A percentile compares a stretch with the other conserved stretches of the same genome.
phyloP scores from a whole-genome alignment of 495 filamentous ascomycete genomes.

The Penicillium dipodomyicola region DNA sequence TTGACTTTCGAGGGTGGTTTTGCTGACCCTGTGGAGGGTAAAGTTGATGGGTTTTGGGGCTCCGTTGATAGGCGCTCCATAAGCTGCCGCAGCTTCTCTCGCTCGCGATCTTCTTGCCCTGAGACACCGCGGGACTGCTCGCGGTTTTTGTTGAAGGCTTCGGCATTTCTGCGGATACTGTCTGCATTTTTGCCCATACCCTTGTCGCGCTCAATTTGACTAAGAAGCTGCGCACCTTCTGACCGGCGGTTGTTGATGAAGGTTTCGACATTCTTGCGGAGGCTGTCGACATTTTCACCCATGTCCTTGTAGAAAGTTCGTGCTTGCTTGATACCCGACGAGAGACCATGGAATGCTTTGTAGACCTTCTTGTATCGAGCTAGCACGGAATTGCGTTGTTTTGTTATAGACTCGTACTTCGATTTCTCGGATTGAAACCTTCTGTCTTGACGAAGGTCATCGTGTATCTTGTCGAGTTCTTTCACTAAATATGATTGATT shows the following conservation, averaged over 20 bases:
- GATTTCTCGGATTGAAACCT: slow-evolving; percentile 89
- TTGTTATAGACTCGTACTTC: slow-evolving; percentile 85
- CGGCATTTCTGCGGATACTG: slow-evolving; percentile 90
- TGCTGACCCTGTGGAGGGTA: slow-evolving; percentile 42
- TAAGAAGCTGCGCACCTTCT: slow-evolving; percentile 85
- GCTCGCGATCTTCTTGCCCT: slow-evolving; percentile 78
- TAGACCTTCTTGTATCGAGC: slow-evolving; percentile 87
- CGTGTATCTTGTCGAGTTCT: slow-evolving; percentile 86
- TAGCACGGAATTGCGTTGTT: slow-evolving; percentile 78
- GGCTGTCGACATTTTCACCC: slow-evolving; percentile 87
- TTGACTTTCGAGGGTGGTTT: slow-evolving; percentile 38
- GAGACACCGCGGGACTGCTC: slow-evolving; percentile 52
- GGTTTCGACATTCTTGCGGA: slow-evolving; percentile 94
- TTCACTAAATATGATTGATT: slow-evolving; percentile 94
- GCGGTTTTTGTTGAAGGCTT: slow-evolving; percentile 92
- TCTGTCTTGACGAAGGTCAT: slow-evolving; percentile 87
- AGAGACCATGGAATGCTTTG: slow-evolving; percentile 89
- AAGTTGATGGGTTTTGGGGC: slow-evolving; percentile 45
- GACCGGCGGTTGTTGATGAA: slow-evolving; percentile 93
- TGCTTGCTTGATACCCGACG: slow-evolving; percentile 78
- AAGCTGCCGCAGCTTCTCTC: slow-evolving; percentile 77
- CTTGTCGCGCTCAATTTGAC: slow-evolving; percentile 80
- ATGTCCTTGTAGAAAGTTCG: slow-evolving; percentile 94
- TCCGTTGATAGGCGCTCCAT: slow-evolving; percentile 96
- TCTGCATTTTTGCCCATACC: slow-evolving; percentile 90